phyloP scores from a whole-genome alignment of 2,329 filamentous ascomycete genomes.

The Elsinoe batatas region DNA sequence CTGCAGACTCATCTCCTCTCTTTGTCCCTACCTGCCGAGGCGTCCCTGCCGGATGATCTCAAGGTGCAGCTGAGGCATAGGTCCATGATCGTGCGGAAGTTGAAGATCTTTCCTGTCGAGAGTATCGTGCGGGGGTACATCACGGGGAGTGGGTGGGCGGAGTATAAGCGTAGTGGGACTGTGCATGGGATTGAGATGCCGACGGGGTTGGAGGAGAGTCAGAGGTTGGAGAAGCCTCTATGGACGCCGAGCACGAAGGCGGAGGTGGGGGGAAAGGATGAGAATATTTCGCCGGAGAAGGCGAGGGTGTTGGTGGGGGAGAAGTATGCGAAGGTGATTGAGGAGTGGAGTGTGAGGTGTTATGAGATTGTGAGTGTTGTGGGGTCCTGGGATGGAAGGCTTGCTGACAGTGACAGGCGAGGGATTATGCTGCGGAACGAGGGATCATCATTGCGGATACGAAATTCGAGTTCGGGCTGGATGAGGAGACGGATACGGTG shows the following conservation, averaged over 20 bases:
- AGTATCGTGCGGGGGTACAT: slow-evolving; percentile 86
- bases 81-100: slow-evolving; percentile 66
- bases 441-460: slow-evolving; percentile 72
- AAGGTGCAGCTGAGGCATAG: slow-evolving; percentile 44
- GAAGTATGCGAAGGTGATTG: slow-evolving; percentile 54
- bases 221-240: slow-evolving; percentile 58
- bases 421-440: slow-evolving; percentile 52
- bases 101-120: slow-evolving; percentile 69
- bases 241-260: slow-evolving; percentile 83
- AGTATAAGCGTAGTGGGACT: slow-evolving; percentile 64
- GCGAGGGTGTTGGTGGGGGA: slow-evolving; percentile 54
- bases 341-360: slow-evolving; percentile 53
- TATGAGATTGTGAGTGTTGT: slow-evolving; percentile 44
- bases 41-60: slow-evolving; percentile 36
- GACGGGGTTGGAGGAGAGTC: slow-evolving; percentile 58
- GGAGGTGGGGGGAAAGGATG: slow-evolving; percentile 65
- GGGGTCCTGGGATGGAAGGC: neutral
- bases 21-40: slow-evolving; percentile 46
- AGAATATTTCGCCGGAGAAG: slow-evolving; percentile 69
- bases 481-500: slow-evolving; percentile 52
- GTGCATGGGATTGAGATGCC: slow-evolving; percentile 68
- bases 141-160: slow-evolving; percentile 73
- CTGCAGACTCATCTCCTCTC: slow-evolving; percentile 56
- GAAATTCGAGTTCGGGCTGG: slow-evolving; percentile 65
- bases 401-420: slow-evolving; percentile 34